Evolutionary conservation across 2,329 filamentous ascomycete genomes (phyloP).

Genomic region (Cercospora citrullina): DNA sequence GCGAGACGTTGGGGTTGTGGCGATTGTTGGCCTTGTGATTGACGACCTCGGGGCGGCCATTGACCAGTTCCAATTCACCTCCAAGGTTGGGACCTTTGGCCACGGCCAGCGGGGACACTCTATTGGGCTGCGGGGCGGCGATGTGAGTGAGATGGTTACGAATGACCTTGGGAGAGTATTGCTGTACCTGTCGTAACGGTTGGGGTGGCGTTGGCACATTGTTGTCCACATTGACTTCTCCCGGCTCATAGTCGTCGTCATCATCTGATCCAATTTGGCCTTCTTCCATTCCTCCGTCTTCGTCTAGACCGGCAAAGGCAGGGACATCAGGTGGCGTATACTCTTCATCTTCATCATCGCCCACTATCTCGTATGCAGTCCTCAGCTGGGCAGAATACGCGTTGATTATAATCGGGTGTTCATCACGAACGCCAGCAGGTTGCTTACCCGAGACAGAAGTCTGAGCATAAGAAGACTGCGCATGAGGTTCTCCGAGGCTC

Average conservation of each 20-base stretch:
- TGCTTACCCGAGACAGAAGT: slow-evolving; percentile 22
- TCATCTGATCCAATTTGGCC: slow-evolving; percentile 27
- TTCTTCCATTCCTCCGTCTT: slow-evolving; percentile 23
- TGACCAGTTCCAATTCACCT: slow-evolving; percentile 50
- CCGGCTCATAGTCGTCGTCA: slow-evolving; percentile 41
- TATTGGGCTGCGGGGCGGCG: slow-evolving; percentile 73
- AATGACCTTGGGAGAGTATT: slow-evolving; percentile 56
- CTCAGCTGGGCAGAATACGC: slow-evolving; percentile 14
- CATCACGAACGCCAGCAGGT: slow-evolving; percentile 19
- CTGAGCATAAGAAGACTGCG: slow-evolving; percentile 21
- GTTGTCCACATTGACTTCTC: slow-evolving; percentile 37
- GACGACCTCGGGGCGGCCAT: slow-evolving; percentile 38
- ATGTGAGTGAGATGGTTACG: slow-evolving; percentile 63
- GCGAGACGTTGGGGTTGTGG: slow-evolving; percentile 28
- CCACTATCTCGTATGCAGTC: slow-evolving; percentile 24
- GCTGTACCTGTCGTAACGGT: slow-evolving; percentile 19
- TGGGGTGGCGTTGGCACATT: slow-evolving; percentile 21
- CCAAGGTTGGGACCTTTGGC: slow-evolving; percentile 48
- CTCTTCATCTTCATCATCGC: slow-evolving; percentile 37
- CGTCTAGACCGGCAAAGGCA: slow-evolving; percentile 29
- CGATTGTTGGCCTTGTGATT: slow-evolving; percentile 27
- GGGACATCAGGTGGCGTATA: slow-evolving; percentile 37
- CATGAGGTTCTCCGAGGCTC: slow-evolving; percentile 21
- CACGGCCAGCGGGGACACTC: slow-evolving; percentile 60
- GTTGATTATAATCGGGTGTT: slow-evolving; percentile 17